Conservation (phyloP, 257 asterid species). For the Lavandula angustifolia region DNA sequence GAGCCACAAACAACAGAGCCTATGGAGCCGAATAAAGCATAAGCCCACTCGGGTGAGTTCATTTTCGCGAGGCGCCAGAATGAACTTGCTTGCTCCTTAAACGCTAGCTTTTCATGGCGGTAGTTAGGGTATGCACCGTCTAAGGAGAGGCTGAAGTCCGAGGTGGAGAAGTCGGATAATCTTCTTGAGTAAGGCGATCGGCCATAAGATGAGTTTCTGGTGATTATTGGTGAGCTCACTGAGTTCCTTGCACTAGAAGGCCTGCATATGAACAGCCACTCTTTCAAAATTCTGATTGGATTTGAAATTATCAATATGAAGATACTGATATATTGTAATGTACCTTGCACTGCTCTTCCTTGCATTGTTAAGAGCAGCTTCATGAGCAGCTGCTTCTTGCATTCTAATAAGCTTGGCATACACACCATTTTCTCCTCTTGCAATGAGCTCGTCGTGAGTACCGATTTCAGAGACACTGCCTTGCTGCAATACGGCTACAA, state of each 20-base stretch:
- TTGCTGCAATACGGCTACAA: conserved; percentile 81
- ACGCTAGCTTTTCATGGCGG: conserved; percentile 76
- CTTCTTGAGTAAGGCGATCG: conserved; percentile 92
- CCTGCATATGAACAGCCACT: conserved; percentile 43
- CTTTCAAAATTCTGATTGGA: no score
- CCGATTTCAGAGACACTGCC: conserved; percentile 72
- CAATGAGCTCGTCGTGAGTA: conserved; percentile 75
- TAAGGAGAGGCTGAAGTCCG: conserved; percentile 82
- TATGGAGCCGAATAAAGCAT: conserved; percentile 77
- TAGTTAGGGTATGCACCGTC: conserved; percentile 69
- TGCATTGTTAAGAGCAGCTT: conserved; percentile 71
- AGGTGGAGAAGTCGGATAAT: conserved; percentile 85
- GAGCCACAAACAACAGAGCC: conserved; percentile 91
- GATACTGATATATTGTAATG: not conserved
- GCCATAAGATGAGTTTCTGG: conserved; percentile 85
- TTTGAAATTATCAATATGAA: not conserved
- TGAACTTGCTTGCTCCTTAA: conserved; percentile 86
- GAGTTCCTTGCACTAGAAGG: conserved; percentile 96
- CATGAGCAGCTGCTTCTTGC: conserved; percentile 91
- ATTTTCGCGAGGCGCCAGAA: conserved; percentile 85
- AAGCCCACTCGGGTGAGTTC: conserved; percentile 93
- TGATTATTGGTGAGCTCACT: conserved; percentile 82
- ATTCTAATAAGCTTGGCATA: conserved; percentile 78
- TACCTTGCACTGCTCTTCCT: conserved; percentile 91
- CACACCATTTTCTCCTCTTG: conserved; percentile 74